These are phyloP conservation scores for Capronia americana DNA, from an alignment of 2,329 filamentous ascomycete genomes.

Conservation along the genomic window DNA sequence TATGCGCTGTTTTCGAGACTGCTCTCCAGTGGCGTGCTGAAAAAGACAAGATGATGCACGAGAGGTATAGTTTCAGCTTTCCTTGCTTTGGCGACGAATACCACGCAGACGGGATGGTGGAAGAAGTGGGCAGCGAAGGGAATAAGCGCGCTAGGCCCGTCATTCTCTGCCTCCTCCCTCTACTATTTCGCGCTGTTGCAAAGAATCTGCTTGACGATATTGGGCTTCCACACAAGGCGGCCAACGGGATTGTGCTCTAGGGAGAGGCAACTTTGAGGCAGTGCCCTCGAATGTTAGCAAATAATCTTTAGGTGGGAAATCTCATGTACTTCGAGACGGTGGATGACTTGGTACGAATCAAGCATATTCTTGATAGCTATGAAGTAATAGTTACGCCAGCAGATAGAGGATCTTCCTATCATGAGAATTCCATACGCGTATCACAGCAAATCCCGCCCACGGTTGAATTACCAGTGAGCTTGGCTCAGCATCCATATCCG, in stretches of 20 bases:
- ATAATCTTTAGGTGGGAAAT: neutral
- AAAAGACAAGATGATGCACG: neutral
- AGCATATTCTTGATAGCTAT: neutral
- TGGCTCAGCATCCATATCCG: neutral
- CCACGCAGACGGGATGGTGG: neutral
- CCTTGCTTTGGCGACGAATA: slow-evolving; percentile 5
- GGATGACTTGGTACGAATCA: neutral
- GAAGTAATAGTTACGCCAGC: too few relatives aligned
- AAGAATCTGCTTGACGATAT: neutral
- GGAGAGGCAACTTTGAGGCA: neutral
- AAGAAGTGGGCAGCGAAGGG: neutral
- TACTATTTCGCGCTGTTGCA: neutral
- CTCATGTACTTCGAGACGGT: neutral
- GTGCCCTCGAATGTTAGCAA: neutral
- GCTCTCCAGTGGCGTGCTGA: neutral
- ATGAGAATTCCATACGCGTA: neutral
- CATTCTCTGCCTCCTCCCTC: neutral
- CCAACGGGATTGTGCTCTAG: neutral
- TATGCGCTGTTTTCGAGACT: neutral
- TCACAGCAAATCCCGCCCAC: too few relatives aligned
- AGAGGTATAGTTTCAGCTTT: neutral
- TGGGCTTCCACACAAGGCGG: neutral
- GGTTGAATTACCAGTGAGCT: neutral
- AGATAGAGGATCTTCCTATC: neutral
- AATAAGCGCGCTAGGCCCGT: neutral